Conservation (phyloP, 2,329 filamentous ascomycete species). For the Stagonosporopsis vannaccii region DNA sequence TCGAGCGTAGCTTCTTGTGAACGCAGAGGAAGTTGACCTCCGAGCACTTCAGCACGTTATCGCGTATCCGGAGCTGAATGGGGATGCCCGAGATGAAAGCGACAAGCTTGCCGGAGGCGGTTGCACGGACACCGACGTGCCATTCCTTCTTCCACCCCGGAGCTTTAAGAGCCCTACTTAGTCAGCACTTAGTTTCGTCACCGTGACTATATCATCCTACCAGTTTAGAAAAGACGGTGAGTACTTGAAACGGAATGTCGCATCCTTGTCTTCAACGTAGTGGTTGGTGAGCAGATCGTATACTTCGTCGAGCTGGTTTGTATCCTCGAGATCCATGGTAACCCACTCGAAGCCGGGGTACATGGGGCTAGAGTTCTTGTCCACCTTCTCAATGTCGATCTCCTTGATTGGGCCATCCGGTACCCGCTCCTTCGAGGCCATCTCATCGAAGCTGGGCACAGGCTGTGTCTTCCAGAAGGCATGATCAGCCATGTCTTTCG, state of each 20-base stretch:
- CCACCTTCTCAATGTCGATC: constrained; percentile 78
- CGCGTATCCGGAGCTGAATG: constrained; percentile 79
- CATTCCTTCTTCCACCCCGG: constrained; percentile 94
- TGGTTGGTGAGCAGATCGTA: constrained; percentile 91
- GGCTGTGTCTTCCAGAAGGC: constrained; percentile 99
- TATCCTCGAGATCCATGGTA: constrained; percentile 82
- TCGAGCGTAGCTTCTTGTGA: constrained; percentile 95
- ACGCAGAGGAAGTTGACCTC: constrained; percentile 99
- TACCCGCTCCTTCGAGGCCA: constrained; percentile 50
- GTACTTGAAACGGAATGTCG: constrained; percentile 98
- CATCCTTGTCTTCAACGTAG: constrained; percentile 96
- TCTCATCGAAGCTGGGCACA: constrained; percentile 77
- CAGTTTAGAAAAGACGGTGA: constrained; percentile 87
- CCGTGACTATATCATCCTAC: constrained; percentile 56
- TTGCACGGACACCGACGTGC: constrained; percentile 91
- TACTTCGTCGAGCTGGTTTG: constrained; percentile 82
- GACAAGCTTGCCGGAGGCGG: constrained; percentile 83
- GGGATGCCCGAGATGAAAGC: constrained; percentile 97
- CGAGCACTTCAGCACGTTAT: constrained; percentile 76
- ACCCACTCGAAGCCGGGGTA: constrained; percentile 90
- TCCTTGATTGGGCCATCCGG: constrained; percentile 85
- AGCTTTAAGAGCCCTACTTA: constrained; percentile 82
- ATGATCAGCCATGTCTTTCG: constrained; percentile 95
- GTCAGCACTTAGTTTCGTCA: constrained; percentile 12
- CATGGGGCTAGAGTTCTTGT: constrained; percentile 77